A percentile compares a stretch with the other conserved stretches of the same genome.
phyloP scores from a whole-genome alignment of 768 basidiomycete species.

The Terana coerulea region DNA sequence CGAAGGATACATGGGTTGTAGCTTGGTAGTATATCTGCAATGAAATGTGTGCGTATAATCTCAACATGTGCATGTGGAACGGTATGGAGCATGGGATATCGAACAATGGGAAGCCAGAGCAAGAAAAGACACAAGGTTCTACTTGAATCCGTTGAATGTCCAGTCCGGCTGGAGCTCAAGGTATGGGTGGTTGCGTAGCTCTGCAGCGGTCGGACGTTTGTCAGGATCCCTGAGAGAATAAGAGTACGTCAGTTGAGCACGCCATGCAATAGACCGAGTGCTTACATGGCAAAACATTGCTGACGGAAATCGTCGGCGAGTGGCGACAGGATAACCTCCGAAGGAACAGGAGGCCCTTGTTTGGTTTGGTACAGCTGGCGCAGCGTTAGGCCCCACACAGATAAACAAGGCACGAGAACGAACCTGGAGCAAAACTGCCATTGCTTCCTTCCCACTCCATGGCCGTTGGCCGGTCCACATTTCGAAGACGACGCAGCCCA shows the following conservation, averaged over 20 bases:
- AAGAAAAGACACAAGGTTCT: slow-evolving; percentile 10
- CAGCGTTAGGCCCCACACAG: not conserved
- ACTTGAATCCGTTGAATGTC: slow-evolving; percentile 58
- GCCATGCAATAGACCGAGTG: slow-evolving; percentile 5
- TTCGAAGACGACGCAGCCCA: slow-evolving; percentile 97
- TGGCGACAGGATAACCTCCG: slow-evolving; percentile 69
- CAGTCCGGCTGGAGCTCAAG: slow-evolving; percentile 68
- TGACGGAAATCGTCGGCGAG: slow-evolving; percentile 83
- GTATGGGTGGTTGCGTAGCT: slow-evolving; percentile 78
- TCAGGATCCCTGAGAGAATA: slow-evolving; percentile 62
- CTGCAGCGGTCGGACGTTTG: slow-evolving; percentile 74
- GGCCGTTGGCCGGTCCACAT: slow-evolving; percentile 99
- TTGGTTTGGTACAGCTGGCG: slow-evolving; percentile 78
- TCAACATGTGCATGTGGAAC: slow-evolving; percentile 17
- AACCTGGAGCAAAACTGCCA: slow-evolving; percentile 95
- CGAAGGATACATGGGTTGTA: slow-evolving; percentile 20
- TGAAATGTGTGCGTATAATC: slow-evolving; percentile 12
- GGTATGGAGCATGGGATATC: slow-evolving; percentile 21
- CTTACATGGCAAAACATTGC: slow-evolving; percentile 88
- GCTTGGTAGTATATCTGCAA: slow-evolving; percentile 18
- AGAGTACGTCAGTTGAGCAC: not conserved
- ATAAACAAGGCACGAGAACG: not conserved
- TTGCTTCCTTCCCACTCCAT: slow-evolving; percentile 86
- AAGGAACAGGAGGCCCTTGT: slow-evolving; percentile 85
- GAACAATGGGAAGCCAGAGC: not conserved